These are phyloP conservation scores for Cystofilobasidium macerans DNA, from an alignment of 768 basidiomycete species.

Conservation along the genomic window DNA sequence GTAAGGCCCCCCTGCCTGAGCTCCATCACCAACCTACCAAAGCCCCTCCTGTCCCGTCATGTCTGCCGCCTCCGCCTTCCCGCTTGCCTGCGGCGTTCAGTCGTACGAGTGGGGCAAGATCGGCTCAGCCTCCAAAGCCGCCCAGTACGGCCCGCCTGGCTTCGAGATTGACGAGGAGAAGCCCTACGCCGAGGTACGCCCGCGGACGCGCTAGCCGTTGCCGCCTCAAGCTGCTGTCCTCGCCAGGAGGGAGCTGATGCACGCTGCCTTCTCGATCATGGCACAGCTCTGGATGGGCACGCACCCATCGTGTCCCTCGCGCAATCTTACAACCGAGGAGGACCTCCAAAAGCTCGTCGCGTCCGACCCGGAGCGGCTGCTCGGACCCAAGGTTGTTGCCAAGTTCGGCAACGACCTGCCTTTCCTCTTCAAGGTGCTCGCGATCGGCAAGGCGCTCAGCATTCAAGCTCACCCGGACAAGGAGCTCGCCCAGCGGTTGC, in stretches of 20 bases:
- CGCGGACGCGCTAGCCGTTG: too few species aligned
- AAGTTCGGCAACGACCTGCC: conserved; percentile 59
- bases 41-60: neutral
- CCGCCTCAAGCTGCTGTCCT: neutral
- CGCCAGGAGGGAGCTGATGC: neutral
- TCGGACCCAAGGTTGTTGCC: conserved; percentile 48
- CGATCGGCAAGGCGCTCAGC: conserved; percentile 76
- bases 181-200: conserved; percentile 83
- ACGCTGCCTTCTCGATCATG: neutral
- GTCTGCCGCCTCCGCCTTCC: conserved; percentile 20
- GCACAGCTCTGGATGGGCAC: conserved; percentile 97
- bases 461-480: conserved; percentile 92
- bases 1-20: too few species aligned
- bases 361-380: conserved; percentile 52
- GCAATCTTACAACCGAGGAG: conserved; percentile 40
- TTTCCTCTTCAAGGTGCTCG: conserved; percentile 84
- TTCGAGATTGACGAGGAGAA: conserved; percentile 58
- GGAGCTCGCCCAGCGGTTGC: conserved; percentile 58
- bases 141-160: conserved; percentile 63
- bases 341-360: conserved; percentile 54
- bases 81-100: conserved; percentile 24
- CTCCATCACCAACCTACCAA: neutral
- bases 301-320: conserved; percentile 63
- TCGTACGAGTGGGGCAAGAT: conserved; percentile 27
- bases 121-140: conserved; percentile 56